Evolutionary conservation across 2,329 filamentous ascomycete species (phyloP), one percentile per base, ranked within the genome.

Genomic region (Cyanodermella asteris): DNA sequence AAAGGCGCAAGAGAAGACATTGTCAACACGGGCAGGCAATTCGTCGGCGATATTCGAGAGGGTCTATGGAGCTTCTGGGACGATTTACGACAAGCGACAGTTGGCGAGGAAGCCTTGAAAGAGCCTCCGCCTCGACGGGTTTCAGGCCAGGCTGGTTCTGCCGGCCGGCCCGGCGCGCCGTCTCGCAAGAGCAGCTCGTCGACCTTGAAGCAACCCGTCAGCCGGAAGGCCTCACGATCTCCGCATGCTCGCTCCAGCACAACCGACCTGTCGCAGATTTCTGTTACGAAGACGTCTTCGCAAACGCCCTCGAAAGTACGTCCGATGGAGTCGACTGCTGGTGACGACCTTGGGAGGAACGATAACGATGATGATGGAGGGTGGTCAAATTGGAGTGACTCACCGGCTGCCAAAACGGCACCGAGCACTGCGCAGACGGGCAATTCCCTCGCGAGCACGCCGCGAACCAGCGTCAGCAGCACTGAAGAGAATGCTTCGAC

Each of bases 41-140:
- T 91, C 47, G 76, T 82, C 10, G 74, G 77, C 31, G 87, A 93
- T 48, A 70, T 97, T 46, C 78, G 72, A 44, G 68, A 87, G 25
- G 84, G 87, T 2, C 53, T 97, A 24, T 82, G 76, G 68, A 91
- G 78, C 2, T 97, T 97, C 48, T 69, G 91, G 31, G 87, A 94
- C 45, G 87, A 97, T 43, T 68, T 97, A 23, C 65, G 82, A 36
- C 87, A 94, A 49, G 90, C 84, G 9, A 91, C 87, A 0, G 81
- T 97, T 5, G 87, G 87, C 13, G 87, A 97, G 27, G 87, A 97
- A 51, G 77, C 71, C 10, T 66, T 80, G 33, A 68, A 59, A 31
- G 71, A 67, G 20, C 51, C 51, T 17, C 46, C 49, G 31, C 42
- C 48, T 31, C 36, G 50, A n/a, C n/a, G n/a, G n/a, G n/a, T n/a